These are phyloP conservation scores for Kluyveromyces dobzhanskii DNA, from an alignment of 805 yeast genomes.

Conservation along the genomic window DNA sequence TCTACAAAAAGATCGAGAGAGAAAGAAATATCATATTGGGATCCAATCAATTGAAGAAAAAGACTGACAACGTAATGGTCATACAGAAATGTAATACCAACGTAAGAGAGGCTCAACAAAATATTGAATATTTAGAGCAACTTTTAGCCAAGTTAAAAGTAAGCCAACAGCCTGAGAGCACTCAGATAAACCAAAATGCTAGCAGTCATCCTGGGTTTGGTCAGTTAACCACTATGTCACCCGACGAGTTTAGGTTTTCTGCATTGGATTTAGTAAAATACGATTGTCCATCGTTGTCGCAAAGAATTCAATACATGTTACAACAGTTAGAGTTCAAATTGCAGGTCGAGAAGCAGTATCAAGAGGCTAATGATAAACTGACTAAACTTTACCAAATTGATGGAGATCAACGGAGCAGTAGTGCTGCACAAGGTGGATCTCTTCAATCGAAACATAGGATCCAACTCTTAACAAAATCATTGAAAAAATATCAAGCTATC, in stretches of 20 bases:
- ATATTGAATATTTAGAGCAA: constrained; percentile 80
- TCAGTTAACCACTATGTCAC: constrained; percentile 32
- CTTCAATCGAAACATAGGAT: constrained; percentile 80
- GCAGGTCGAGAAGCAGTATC: constrained; percentile 89
- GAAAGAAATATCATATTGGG: constrained; percentile 85
- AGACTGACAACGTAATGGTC: constrained; percentile 71
- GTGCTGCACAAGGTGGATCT: constrained; percentile 84
- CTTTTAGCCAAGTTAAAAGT: constrained; percentile 53
- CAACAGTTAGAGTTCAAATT: constrained; percentile 91
- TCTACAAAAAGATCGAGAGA: constrained; percentile 76
- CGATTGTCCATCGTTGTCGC: constrained; percentile 92
- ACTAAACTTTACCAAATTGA: constrained; percentile 79
- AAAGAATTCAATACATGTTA: constrained; percentile 88
- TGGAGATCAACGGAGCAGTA: constrained; percentile 78
- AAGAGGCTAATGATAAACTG: constrained; percentile 85
- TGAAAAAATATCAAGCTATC: constrained; percentile 85
- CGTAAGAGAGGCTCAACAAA: constrained; percentile 84
- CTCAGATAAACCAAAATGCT: constrained; percentile 4
- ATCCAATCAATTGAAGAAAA: constrained; percentile 69
- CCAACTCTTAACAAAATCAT: constrained; percentile 70
- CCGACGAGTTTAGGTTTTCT: constrained; percentile 38
- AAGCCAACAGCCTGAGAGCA: constrained; percentile 5
- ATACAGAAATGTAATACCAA: constrained; percentile 86
- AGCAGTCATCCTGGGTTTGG: constrained; percentile 18
- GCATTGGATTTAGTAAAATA: constrained; percentile 78